phyloP scores from a whole-genome alignment of 2,329 filamentous ascomycete species.

The Malbranchea cinnamomea region DNA sequence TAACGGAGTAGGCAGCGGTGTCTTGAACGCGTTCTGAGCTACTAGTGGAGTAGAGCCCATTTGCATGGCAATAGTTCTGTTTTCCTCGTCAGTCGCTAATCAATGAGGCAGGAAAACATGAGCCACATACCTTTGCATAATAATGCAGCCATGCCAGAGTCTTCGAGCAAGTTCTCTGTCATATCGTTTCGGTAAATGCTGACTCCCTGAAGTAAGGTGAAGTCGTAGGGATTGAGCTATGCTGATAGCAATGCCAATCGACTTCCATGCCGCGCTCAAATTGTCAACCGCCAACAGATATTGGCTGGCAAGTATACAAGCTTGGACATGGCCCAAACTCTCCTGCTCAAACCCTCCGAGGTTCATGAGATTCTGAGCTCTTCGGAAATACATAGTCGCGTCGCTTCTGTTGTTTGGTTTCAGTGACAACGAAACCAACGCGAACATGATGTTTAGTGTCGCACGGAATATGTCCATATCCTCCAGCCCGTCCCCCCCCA shows the following conservation, averaged over 20 bases:
- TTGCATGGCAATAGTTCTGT: constrained; percentile 13
- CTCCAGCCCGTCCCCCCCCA: constrained; percentile 3
- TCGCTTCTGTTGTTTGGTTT: constrained; percentile 5
- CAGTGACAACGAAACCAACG: constrained; percentile 10
- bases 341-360: constrained; percentile 8
- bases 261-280: constrained; percentile 12
- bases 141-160: constrained; percentile 16
- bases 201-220: constrained; percentile 10
- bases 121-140: constrained; percentile 12
- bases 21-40: constrained; percentile 9
- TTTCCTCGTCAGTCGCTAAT: too few species aligned
- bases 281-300: constrained; percentile 14
- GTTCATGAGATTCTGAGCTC: constrained; percentile 11
- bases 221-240: constrained; percentile 12
- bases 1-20: constrained; percentile 13
- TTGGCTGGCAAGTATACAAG: constrained; percentile 12
- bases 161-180: constrained; percentile 12
- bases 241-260: constrained; percentile 13
- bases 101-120: not conserved
- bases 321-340: constrained; percentile 10
- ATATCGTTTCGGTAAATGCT: constrained; percentile 7
- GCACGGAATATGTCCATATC: constrained; percentile 10
- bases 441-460: constrained; percentile 12
- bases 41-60: constrained; percentile 10
- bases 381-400: constrained; percentile 10